Evolutionary conservation across 2,329 filamentous ascomycete genomes (phyloP).

Genomic region (Fusarium scirpi): DNA sequence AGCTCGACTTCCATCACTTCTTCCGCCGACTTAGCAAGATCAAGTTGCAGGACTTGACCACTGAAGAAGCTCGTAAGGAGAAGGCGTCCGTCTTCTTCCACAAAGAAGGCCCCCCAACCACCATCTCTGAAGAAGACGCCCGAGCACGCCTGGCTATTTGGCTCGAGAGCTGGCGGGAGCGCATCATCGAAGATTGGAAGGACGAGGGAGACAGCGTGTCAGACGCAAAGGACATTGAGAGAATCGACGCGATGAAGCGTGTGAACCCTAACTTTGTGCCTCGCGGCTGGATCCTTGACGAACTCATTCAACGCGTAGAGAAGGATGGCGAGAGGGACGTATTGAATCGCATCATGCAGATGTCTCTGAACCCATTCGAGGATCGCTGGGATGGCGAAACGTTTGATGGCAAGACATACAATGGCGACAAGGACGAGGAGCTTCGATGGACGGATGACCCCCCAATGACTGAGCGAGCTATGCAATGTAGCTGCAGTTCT

Average conservation of each 20-base stretch:
- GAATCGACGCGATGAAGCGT: constrained; percentile 80
- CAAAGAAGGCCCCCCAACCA: constrained; percentile 72
- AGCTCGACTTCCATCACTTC: constrained; percentile 94
- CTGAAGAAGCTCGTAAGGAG: constrained; percentile 71
- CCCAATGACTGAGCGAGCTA: constrained; percentile 78
- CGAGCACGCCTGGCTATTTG: constrained; percentile 78
- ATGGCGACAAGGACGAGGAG: constrained; percentile 78
- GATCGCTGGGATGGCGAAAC: constrained; percentile 74
- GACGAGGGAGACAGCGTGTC: constrained; percentile 56
- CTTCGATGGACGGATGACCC: constrained; percentile 87
- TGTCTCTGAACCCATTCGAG: constrained; percentile 86
- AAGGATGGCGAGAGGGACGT: constrained; percentile 85
- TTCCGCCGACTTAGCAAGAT: constrained; percentile 83
- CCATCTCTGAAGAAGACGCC: constrained; percentile 71
- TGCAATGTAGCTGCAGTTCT: constrained; percentile 97
- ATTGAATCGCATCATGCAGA: constrained; percentile 80
- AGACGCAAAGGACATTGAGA: constrained; percentile 66
- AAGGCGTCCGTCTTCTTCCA: constrained; percentile 82
- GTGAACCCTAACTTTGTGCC: constrained; percentile 96
- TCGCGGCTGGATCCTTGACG: constrained; percentile 91
- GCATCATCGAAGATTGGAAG: constrained; percentile 82
- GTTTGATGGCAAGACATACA: constrained; percentile 62
- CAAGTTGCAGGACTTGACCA: constrained; percentile 71
- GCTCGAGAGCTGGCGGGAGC: constrained; percentile 81
- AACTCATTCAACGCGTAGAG: constrained; percentile 90